Evolutionary conservation across 225 moss, liverwort and hornwort species (phyloP), one percentile per base, ranked within the genome.

Genomic region (Sphagnum tenellum): DNA sequence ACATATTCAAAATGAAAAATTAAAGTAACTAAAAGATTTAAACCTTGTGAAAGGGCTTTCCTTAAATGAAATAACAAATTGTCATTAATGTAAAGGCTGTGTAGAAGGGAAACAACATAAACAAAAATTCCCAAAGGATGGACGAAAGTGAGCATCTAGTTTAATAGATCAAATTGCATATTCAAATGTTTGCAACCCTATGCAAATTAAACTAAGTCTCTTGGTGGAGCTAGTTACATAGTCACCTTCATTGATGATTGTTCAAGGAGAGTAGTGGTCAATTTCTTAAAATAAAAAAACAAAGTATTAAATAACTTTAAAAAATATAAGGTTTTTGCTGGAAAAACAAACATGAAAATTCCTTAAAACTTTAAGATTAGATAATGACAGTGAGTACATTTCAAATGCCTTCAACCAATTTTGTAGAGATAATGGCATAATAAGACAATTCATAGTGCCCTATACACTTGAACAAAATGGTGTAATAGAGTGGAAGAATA

Each of bases 311-410:
- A 67, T 2, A 54, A 54, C 5, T 57, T 67, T 55, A 56, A 46
- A 11, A 45, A 67, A 57, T 67, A 46, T 47, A 48, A 57, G 3
- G 12, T 44, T 45, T 2, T 29, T 29, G 29, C 1, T 29, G 29
- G n/a, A 73, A 48, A 57, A 52, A 12, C 44, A 61, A 55, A 61
- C 49, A 3, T 46, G 53, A 4, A 2, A 59, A 44, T 52, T 52
- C n/a, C 52, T 66, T 52, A 66, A 67, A 55, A 62, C 4, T 61
- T 14, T 69, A 4, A 60, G 69, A 49, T 13, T 46, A 29, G 66
- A 66, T 44, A 12, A 10, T 59, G 65, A 49, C 5, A 57, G 56
- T 10, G 58, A 65, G 59, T 67, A 12, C 46, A 54, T 10, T 2
- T 44, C 44, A 3, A 53, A 50, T 4, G 49, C 12, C 0, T 73